phyloP scores from a whole-genome alignment of 306 rosid species.

The Styphnolobium japonicum region DNA sequence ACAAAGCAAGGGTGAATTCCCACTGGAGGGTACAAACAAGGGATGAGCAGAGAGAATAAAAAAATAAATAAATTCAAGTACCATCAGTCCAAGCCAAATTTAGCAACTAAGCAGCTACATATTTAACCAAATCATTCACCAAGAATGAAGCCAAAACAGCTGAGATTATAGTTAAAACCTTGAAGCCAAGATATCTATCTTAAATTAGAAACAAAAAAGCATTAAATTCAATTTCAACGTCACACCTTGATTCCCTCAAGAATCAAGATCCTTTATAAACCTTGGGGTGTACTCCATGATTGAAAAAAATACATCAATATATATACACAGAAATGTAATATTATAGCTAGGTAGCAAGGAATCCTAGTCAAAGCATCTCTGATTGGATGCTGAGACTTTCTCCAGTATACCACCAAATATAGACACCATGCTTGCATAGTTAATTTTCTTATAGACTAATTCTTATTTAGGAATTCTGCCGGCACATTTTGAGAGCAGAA shows the following conservation, averaged over 20 bases:
- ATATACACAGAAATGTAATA: neutral
- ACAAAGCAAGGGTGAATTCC: neutral
- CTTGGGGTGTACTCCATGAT: slow-evolving; percentile 53
- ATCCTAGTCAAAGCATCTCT: no score
- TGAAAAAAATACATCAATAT: neutral
- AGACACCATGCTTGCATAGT: neutral
- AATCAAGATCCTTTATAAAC: slow-evolving; percentile 55
- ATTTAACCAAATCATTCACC: slow-evolving; percentile 33
- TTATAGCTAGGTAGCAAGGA: neutral
- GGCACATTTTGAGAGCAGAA: neutral
- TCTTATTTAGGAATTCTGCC: neutral
- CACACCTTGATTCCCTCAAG: slow-evolving; percentile 56
- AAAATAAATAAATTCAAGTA: slow-evolving; percentile 17
- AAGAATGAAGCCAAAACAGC: neutral
- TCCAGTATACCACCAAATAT: neutral
- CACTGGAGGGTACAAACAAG: neutral
- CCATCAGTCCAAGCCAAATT: slow-evolving; percentile 52
- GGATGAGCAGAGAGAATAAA: neutral
- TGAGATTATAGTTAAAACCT: neutral
- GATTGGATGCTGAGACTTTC: no score
- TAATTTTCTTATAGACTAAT: neutral
- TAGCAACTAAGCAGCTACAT: slow-evolving; percentile 49
- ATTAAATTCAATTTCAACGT: slow-evolving; percentile 9
- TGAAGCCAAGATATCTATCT: neutral
- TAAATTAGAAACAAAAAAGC: neutral